phyloP scores from a whole-genome alignment of 768 basidiomycete species.

The Trichaptum fuscoviolaceum region DNA sequence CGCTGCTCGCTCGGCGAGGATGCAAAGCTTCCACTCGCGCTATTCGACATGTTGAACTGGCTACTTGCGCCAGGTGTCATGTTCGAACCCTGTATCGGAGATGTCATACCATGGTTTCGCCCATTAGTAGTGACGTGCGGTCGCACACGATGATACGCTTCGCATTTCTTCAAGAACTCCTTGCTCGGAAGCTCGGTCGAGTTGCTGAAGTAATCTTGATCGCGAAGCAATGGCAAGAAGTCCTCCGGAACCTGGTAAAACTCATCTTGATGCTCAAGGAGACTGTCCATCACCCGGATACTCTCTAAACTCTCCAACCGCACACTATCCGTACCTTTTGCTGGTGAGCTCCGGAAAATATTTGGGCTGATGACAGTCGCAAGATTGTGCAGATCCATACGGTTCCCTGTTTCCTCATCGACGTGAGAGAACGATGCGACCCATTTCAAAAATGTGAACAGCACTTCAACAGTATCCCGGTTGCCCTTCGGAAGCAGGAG shows the following conservation, averaged over 20 bases:
- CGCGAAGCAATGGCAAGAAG: constrained; percentile 77
- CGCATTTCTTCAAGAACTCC: constrained; percentile 94
- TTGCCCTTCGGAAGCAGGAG: constrained; percentile 88
- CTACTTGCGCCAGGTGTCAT: constrained; percentile 32
- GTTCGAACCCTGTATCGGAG: constrained; percentile 31
- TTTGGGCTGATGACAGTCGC: constrained; percentile 98
- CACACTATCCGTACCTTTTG: constrained; percentile 76
- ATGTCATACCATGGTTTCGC: constrained; percentile 39
- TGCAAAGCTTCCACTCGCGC: constrained; percentile 19
- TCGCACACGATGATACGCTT: constrained; percentile 71
- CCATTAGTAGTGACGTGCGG: constrained; percentile 41
- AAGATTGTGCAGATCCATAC: constrained; percentile 95
- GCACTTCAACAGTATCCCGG: constrained; percentile 94
- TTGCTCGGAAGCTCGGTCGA: constrained; percentile 87
- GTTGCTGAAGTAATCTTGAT: constrained; percentile 89
- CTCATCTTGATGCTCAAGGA: constrained; percentile 92
- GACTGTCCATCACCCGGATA: constrained; percentile 77
- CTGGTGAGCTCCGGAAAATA: constrained; percentile 67
- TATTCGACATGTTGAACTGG: constrained; percentile 21
- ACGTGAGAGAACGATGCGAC: constrained; percentile 98
- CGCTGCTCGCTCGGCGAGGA: constrained; percentile 17
- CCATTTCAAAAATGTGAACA: constrained; percentile 99
- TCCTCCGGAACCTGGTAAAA: constrained; percentile 94
- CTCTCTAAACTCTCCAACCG: constrained; percentile 89
- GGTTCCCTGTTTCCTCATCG: constrained; percentile 95